Base-by-base conservation (phyloP, 306 rosid genomes). In the Lupinus albus region DNA sequence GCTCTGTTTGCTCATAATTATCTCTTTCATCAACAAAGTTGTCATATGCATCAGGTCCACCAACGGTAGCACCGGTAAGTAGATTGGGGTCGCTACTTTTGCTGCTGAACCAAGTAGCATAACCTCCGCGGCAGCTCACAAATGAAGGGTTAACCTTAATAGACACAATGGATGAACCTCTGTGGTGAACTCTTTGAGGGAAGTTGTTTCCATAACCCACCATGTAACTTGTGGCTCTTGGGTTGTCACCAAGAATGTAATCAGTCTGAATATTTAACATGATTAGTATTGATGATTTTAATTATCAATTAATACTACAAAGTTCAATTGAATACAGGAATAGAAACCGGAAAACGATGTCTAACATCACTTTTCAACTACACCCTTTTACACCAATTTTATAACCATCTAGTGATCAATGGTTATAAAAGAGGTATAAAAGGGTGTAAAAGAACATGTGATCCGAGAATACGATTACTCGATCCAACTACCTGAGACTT, bases 1-100 rank as follows among this genome's bases (percentile, higher is more conserved):
- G 99, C 61, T 93, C 99, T 3, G 99, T 93, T 68, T 93, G 99
- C 76, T 93, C 95, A 71, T 88, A 93, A 39, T 93, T 93, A 54
- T 93, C 91, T 73, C 99, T 88, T 73, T 93, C 78, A 74, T 93
- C 99, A 41, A 97, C 99, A 47, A 93, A 93, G 84, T 93, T 82
- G 72, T 93, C 99, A 60, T 93, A 90, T 8, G 96, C 97, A 85
- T 93, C 99, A 71, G 99, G 99, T 53, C 99, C 97, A 25, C 99
- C 99, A 33, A 93, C 99, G 78, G 88, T 20, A 21, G 99, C 99
- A 41, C 99, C 99, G 0, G 87, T 73, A 38, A 93, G 96, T 1
- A 81, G 84, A 56, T 93, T 93, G 47, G 99, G 95, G 68, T 90
- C 96, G 21, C 96, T 82, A 39, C 42, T 77, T 79, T 93, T 88